A percentile compares a stretch with the other conserved stretches of the same genome.
These are phyloP conservation scores for Cutaneotrichosporon spelunceum DNA, from an alignment of 1,284 basidiomycete species.

Conservation along the genomic window DNA sequence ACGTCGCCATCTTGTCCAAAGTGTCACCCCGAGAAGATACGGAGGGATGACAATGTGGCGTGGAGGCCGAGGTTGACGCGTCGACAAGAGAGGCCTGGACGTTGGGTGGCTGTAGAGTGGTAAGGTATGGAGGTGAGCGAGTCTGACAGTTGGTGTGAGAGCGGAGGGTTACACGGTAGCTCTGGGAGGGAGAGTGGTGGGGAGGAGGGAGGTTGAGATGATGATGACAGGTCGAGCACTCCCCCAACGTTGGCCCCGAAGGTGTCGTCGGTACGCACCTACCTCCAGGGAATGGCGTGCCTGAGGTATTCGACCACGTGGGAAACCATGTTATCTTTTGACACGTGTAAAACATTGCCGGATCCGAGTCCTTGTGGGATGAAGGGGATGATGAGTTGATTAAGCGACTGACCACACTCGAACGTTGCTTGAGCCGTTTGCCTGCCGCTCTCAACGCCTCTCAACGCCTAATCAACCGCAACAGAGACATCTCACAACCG, in stretches of 20 bases:
- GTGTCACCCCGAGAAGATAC: not conserved
- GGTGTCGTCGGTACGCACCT: not conserved
- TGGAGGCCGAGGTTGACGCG: not conserved
- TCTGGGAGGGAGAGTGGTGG: not conserved
- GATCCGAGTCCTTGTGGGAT: not conserved
- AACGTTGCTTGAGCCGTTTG: not conserved
- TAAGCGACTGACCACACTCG: not conserved
- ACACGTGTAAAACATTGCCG: not conserved
- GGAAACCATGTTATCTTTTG: not conserved
- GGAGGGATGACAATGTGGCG: not conserved
- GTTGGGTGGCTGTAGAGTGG: not conserved
- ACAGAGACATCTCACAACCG: not conserved
- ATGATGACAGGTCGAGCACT: not conserved
- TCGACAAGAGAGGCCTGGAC: not conserved
- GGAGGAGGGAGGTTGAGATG: not conserved
- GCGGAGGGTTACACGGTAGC: not conserved
- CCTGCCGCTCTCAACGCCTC: not conserved
- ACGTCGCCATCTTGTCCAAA: constrained; percentile 65
- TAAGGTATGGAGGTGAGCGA: not conserved
- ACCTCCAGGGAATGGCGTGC: not conserved
- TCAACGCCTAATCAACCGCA: not conserved
- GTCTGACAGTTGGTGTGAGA: not conserved
- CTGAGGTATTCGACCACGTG: not conserved
- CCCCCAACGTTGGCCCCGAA: too few relatives aligned
- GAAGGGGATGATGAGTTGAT: not conserved